Evolutionary conservation across 805 yeast species (phyloP).

Genomic region (Pichia membranifaciens): DNA sequence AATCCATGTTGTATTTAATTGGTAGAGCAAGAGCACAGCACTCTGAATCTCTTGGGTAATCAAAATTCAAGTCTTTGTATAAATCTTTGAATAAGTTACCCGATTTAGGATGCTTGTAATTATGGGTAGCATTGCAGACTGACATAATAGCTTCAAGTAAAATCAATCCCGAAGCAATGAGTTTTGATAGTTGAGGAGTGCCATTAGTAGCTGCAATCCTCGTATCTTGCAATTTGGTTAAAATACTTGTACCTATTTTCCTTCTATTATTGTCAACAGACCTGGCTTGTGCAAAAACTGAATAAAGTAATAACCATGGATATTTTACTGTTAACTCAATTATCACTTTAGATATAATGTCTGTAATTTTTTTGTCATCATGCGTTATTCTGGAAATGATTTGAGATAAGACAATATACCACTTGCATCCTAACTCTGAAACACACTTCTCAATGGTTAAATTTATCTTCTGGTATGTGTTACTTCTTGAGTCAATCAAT

Average conservation of each 20-base stretch:
- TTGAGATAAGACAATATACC: conserved; percentile 87
- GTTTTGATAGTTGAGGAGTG: conserved; percentile 14
- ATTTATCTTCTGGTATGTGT: conserved; percentile 11
- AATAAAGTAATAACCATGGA: conserved; percentile 86
- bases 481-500: conserved; percentile 3
- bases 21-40: conserved; percentile 61
- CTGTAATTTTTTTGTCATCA: conserved; percentile 48
- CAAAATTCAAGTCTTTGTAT: conserved; percentile 36
- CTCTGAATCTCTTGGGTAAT: conserved; percentile 23
- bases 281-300: conserved; percentile 61
- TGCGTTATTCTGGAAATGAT: conserved; percentile 74
- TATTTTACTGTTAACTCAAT: conserved; percentile 53
- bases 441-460: conserved; percentile 18
- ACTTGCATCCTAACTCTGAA: conserved; percentile 35
- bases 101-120: conserved; percentile 8
- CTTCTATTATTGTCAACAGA: conserved; percentile 48
- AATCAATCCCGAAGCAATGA: conserved; percentile 27
- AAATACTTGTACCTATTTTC: conserved; percentile 40
- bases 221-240: conserved; percentile 28
- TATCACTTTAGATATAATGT: conserved; percentile 52
- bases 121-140: conserved; percentile 30
- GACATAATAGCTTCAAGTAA: conserved; percentile 39
- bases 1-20: conserved; percentile 61
- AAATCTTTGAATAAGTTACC: conserved; percentile 19
- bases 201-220: conserved; percentile 9